These are phyloP conservation scores for Edaphochlamys debaryana DNA, from an alignment of 139 green algal species.

Conservation along the genomic window DNA sequence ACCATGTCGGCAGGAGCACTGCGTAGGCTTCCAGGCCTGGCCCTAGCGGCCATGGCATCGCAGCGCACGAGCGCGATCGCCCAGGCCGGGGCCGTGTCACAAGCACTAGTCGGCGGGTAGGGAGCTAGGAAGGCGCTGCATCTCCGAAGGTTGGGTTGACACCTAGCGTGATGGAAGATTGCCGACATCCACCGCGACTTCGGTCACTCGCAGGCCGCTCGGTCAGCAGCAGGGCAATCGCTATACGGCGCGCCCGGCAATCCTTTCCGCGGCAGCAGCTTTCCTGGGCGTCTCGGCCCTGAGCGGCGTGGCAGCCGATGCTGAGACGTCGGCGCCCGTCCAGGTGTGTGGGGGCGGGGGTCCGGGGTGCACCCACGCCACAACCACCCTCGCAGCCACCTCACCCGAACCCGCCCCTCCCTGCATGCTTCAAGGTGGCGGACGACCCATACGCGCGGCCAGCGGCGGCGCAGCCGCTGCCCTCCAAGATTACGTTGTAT, in stretches of 20 bases:
- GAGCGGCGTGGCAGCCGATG: neutral
- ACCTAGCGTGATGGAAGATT: neutral
- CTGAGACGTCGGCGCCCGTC: constrained; percentile 2
- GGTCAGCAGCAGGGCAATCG: neutral
- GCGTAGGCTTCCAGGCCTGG: too few relatives aligned
- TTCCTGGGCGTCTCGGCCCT: neutral
- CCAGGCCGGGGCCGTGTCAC: too few relatives aligned
- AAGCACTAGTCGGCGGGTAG: too few relatives aligned
- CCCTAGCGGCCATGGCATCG: too few relatives aligned
- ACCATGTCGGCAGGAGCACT: too few relatives aligned
- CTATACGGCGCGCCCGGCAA: too few relatives aligned
- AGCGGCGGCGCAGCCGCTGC: constrained; percentile 29
- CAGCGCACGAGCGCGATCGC: too few relatives aligned
- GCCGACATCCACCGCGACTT: neutral
- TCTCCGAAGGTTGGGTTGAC: too few relatives aligned
- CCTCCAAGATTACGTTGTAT: constrained; percentile 77
- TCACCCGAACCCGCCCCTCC: neutral
- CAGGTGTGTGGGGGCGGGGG: neutral
- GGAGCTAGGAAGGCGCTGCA: too few relatives aligned
- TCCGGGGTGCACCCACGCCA: too few relatives aligned
- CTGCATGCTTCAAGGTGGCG: constrained; percentile 14
- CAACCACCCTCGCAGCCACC: too few relatives aligned
- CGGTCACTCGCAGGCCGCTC: neutral
- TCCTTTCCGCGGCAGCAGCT: neutral
- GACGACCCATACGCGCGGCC: constrained; percentile 53